phyloP scores from a whole-genome alignment of 116 monocot genomes.

The Trichopus zeylanicus region DNA sequence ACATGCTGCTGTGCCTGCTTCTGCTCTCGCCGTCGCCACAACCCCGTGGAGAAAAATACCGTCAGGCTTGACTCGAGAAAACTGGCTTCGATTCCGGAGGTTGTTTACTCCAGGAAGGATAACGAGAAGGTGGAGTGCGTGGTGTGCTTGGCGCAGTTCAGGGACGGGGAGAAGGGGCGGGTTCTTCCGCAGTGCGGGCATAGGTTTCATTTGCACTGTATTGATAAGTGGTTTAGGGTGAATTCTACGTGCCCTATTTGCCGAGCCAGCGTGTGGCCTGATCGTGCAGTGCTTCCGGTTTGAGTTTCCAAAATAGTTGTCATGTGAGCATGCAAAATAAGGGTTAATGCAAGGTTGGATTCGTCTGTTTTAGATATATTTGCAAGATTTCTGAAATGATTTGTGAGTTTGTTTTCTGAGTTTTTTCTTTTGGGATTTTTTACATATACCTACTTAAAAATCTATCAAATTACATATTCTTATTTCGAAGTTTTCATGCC shows the following conservation, averaged over 20 bases:
- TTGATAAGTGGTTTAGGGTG: slow-evolving; percentile 26
- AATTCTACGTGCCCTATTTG: slow-evolving; percentile 40
- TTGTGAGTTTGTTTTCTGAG: too few species aligned
- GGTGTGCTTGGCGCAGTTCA: slow-evolving; percentile 38
- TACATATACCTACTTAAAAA: too few species aligned
- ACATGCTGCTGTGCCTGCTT: too few species aligned
- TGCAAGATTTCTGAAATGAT: too few species aligned
- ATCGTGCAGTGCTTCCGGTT: neutral
- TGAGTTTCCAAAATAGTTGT: neutral
- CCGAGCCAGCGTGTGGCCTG: slow-evolving; percentile 3
- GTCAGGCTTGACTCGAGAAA: neutral
- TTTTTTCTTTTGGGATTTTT: too few species aligned
- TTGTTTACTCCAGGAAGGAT: neutral
- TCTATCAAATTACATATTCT: too few species aligned
- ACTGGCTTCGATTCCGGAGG: neutral
- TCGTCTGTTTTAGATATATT: too few species aligned
- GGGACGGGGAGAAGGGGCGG: slow-evolving; percentile 17
- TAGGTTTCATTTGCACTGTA: slow-evolving; percentile 28
- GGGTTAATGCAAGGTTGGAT: too few species aligned
- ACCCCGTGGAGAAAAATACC: too few species aligned
- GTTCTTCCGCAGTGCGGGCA: slow-evolving; percentile 22
- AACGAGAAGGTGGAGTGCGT: slow-evolving; percentile 2
- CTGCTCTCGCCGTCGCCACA: too few species aligned
- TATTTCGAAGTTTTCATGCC: too few species aligned
- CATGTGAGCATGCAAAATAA: too few species aligned